Base-by-base conservation (phyloP, 2,329 filamentous ascomycete species). In the Xylariaceae sp. region DNA sequence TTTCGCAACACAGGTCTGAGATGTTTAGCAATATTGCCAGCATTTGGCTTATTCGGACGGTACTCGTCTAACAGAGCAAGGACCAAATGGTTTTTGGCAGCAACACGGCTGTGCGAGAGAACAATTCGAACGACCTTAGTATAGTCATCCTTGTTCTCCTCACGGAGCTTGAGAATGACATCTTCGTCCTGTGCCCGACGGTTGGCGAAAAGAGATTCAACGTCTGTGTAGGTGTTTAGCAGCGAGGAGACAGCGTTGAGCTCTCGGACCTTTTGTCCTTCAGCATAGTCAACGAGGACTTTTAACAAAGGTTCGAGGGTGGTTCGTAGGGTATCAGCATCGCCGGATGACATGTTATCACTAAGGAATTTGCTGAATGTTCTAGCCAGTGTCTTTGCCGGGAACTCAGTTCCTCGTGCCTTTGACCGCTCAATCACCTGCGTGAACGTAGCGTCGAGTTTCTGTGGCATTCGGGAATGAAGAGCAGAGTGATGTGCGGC, bases 391-490 rank as follows among this genome's bases (percentile, higher is more conserved):
- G 88, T 83, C 77, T 95, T 95, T 56, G 92, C 88, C 9, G 94
- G 94, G 77, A 99, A 99, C 67, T 99, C 94, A 9, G 81, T 78
- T 56, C 88, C 84, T 44, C 94, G 84, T 52, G 83, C 75, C 71
- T 86, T 88, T 40, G 91, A 84, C 56, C 88, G 86, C 55, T 97
- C 92, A 48, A 97, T 87, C 42, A 95, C 86, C 65, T 94, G 88
- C 12, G 86, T 84, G 61, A 99, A 86, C 60, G 83, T 85, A 19
- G 84, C 72, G 64, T 96, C 92, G 29, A 99, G 84, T 75, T 92
- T 96, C 69, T 92, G 87, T 0, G 94, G 94, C 88, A 97, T 99
- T 65, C 94, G 88, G 6, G 92, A 89, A 72, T 97, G 92, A n/a
- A 99, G 82, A 19, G 94, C 94, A 46, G 94, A 95, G 63, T 95